Evolutionary conservation across 495 filamentous ascomycete genomes (phyloP), one percentile per base, ranked within the genome.

Genomic region (Aspergillus nanangensis): DNA sequence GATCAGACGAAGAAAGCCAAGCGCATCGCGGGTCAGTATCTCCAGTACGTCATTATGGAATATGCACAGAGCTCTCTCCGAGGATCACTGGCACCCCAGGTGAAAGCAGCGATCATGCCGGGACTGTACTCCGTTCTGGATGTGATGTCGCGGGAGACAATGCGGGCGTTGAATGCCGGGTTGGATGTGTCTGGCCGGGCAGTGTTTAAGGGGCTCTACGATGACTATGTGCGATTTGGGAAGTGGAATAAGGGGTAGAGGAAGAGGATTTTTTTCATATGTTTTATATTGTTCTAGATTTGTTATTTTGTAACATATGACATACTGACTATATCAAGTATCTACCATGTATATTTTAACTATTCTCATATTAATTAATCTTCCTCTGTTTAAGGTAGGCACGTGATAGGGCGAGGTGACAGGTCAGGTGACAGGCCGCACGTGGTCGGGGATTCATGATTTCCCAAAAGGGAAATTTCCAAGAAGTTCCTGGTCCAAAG

Each of bases 1-100:
- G 88, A 90, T 45, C 81, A 87, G 45, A 85, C 83, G 5, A 86
- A 87, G 51, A 83, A 80, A 42, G 87, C 87, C 21, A 84, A 84
- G 59, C 77, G 80, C 5, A 84, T 83, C 51, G 87, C 86, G 0
- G 86, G 87, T 0, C 80, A 86, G 61, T 79, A 87, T 65, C 74
- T 93, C 59, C 83, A 81, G 56, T 79, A 81, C 41, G 62, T 94
- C 18, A 65, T 95, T 24, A 81, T 81, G 68, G 68, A 79, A 45
- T 95, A 90, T 58, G 76, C 86, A 45, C 70, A 78, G 47, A 76
- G 79, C 55, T 82, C 84, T 50, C 72, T 96, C 17, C 64, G 61
- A 9, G 73, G 72, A 2, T 62, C 72, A 5, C 48, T 82, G 19
- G 70, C 75, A 33, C 69, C 75, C 2, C 81, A 76, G 3, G 79